Conservation (phyloP, 1,284 basidiomycete species). For the Cutaneotrichosporon cyanovorans region DNA sequence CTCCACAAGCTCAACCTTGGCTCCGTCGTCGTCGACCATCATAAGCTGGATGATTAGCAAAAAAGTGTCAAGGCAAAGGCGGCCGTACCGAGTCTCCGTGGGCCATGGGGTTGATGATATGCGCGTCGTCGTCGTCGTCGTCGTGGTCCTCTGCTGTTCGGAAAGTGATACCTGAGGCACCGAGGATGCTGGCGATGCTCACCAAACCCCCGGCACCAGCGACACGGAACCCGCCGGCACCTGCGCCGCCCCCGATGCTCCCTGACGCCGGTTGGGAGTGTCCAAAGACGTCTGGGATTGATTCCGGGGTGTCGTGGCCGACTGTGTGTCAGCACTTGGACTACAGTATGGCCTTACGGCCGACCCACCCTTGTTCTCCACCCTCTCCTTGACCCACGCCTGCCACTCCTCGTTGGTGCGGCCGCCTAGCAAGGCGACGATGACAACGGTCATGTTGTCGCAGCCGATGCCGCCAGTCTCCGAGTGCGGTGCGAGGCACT, state of each 20-base stretch:
- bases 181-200: constrained; percentile 42
- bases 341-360: no score
- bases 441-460: constrained; percentile 97
- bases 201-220: constrained; percentile 38
- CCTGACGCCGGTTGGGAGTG: constrained; percentile 17
- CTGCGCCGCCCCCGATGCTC: constrained; percentile 10
- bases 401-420: constrained; percentile 89
- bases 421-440: constrained; percentile 81
- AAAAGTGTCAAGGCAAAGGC: no score
- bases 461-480: constrained; percentile 92
- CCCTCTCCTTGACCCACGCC: constrained; percentile 77
- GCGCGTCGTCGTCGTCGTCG: constrained; percentile 33
- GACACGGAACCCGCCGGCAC: constrained; percentile 32
- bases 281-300: constrained; percentile 44
- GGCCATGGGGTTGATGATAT: constrained; percentile 18
- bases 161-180: constrained; percentile 39
- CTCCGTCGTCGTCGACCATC: constrained; percentile 6
- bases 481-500: constrained; percentile 89
- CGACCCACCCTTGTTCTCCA: constrained; percentile 66
- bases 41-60: background rate
- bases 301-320: constrained; percentile 52
- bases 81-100: constrained; percentile 6
- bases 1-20: constrained; percentile 28
- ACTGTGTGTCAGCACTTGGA: constrained; percentile 30
- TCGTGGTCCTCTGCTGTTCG: constrained; percentile 33